Conservation (phyloP, 768 basidiomycete species). For the Russula foetens region DNA sequence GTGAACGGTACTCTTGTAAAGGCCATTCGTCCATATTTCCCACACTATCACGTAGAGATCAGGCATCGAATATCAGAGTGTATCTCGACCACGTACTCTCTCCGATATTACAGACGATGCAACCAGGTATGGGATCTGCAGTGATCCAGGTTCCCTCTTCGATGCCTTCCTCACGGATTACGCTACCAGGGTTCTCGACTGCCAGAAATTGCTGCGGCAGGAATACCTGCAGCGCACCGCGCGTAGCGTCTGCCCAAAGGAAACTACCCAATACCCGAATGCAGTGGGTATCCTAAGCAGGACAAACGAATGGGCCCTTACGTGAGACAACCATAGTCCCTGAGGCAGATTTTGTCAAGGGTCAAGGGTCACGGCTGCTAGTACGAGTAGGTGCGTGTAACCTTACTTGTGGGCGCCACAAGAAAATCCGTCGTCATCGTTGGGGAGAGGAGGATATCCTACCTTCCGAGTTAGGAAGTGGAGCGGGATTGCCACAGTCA, state of each 20-base stretch:
- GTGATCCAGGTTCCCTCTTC: slow-evolving; percentile 65
- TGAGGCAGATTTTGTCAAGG: slow-evolving; percentile 25
- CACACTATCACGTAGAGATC: slow-evolving; percentile 50
- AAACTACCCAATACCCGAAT: slow-evolving; percentile 43
- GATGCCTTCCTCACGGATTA: slow-evolving; percentile 44
- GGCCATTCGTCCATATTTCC: slow-evolving; percentile 84
- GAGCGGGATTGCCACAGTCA: not conserved
- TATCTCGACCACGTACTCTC: slow-evolving; percentile 52
- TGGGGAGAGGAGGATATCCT: slow-evolving; percentile 86
- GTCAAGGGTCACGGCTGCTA: not conserved
- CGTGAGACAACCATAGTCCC: slow-evolving; percentile 91
- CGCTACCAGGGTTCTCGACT: slow-evolving; percentile 24
- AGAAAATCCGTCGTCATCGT: slow-evolving; percentile 72
- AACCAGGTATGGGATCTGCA: slow-evolving; percentile 76
- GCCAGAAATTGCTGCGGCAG: slow-evolving; percentile 35
- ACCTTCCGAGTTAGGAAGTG: not conserved
- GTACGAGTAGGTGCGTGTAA: not conserved
- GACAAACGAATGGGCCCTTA: slow-evolving; percentile 29
- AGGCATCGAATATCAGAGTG: not conserved
- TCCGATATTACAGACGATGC: slow-evolving; percentile 87
- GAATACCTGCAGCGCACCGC: slow-evolving; percentile 77
- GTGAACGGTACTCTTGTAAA: slow-evolving; percentile 87
- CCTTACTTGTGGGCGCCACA: slow-evolving; percentile 84
- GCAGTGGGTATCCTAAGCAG: not conserved
- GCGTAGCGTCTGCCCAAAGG: slow-evolving; percentile 76